Conservation (phyloP, 208 protist genomes). For the Wallacemonas collosoma region DNA sequence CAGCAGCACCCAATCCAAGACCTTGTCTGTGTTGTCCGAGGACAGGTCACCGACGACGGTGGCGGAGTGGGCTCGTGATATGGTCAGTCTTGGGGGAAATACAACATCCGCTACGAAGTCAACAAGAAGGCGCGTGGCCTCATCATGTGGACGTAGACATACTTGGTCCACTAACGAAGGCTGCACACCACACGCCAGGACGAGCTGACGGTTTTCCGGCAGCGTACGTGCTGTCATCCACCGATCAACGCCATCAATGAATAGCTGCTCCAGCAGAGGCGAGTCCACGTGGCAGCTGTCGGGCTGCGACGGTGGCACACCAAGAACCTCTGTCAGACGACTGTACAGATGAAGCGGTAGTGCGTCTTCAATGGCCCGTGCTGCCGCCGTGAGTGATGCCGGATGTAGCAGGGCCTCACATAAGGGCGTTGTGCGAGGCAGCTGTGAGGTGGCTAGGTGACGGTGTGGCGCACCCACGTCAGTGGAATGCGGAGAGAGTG, state of each 20-base stretch:
- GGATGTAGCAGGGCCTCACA: constrained; percentile 31
- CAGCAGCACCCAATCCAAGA: constrained; percentile 74
- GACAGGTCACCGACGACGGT: constrained; percentile 1
- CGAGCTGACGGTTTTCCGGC: constrained; percentile 51
- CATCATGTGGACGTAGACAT: constrained; percentile 25
- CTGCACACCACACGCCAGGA: constrained; percentile 74
- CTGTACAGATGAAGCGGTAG: constrained; percentile 50
- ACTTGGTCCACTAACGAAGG: constrained; percentile 49
- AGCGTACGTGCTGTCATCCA: constrained; percentile 47
- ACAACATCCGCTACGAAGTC: constrained; percentile 90
- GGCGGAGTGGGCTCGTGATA: background rate
- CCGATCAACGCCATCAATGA: constrained; percentile 78
- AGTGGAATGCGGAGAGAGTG: background rate
- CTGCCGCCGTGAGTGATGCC: constrained; percentile 48
- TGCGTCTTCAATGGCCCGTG: constrained; percentile 36
- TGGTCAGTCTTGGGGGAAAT: constrained; percentile 39
- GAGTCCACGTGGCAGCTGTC: background rate
- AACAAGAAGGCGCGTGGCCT: constrained; percentile 39
- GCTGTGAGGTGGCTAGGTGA: constrained; percentile 18
- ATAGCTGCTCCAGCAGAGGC: constrained; percentile 69
- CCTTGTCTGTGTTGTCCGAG: constrained; percentile 4
- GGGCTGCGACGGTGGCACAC: constrained; percentile 22
- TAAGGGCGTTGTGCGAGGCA: constrained; percentile 9
- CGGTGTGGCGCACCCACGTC: background rate
- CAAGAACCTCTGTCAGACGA: constrained; percentile 48